Percentiles rank a stretch among this genome's conserved stretches.
Evolutionary conservation across 192 early-diverging fungal genomes (phyloP).

Genomic region (Podila epicladia): DNA sequence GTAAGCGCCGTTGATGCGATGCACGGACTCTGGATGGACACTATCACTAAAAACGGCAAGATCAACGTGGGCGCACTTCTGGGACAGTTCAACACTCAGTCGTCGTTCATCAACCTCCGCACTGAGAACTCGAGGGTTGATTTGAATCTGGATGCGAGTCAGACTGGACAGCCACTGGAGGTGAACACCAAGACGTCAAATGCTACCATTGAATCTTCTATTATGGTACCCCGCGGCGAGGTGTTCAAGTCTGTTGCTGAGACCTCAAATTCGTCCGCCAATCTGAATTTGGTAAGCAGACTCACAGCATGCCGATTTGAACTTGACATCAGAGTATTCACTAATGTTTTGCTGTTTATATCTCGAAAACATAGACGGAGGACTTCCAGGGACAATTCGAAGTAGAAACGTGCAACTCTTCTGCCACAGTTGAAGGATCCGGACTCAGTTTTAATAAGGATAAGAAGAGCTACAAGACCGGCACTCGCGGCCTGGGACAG

Average conservation of each 20-base stretch:
- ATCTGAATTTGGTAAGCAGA: constrained; percentile 30
- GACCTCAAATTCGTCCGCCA: constrained; percentile 25
- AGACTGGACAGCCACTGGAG: constrained; percentile 30
- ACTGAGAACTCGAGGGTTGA: constrained; percentile 32
- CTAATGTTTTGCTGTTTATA: neutral
- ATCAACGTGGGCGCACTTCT: constrained; percentile 24
- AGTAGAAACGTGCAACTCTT: constrained; percentile 23
- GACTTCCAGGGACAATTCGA: constrained; percentile 31
- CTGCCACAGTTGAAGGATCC: constrained; percentile 20
- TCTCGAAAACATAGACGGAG: constrained; percentile 11
- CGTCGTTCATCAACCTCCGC: constrained; percentile 11
- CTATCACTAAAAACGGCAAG: constrained; percentile 34
- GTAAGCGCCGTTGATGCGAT: constrained; percentile 22
- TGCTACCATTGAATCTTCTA: constrained; percentile 19
- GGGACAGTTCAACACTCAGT: constrained; percentile 7
- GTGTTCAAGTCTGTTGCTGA: constrained; percentile 9
- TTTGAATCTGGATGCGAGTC: constrained; percentile 44
- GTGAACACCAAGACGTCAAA: constrained; percentile 30
- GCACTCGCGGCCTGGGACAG: constrained; percentile 12
- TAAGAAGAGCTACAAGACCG: constrained; percentile 26
- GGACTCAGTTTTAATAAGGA: constrained; percentile 22
- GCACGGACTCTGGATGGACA: constrained; percentile 27
- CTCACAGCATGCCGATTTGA: too few species aligned
- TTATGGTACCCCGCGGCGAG: constrained; percentile 34
- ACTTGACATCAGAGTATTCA: neutral